Evolutionary conservation across 164 flowering plant species (phyloP), one percentile per base, ranked within the genome.

Genomic region (Sextonia rubra): DNA sequence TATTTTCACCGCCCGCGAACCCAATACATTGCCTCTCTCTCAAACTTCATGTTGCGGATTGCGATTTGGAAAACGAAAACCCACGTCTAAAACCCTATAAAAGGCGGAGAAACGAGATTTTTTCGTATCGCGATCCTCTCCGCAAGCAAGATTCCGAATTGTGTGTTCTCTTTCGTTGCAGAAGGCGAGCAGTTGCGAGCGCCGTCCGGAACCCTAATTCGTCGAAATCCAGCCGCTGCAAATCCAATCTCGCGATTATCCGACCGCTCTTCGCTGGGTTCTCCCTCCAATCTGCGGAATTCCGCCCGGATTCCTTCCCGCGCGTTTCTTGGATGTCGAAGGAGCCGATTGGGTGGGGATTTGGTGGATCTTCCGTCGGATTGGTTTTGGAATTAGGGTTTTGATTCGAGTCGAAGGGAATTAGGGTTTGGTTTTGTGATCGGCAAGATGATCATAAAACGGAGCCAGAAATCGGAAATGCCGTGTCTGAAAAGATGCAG

Each of bases 401-500:
- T 62, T 62, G 30, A 62, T 62, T 62, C 26, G 27, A 23, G 4
- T 25, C 14, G 4, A 63, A 61, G 17, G 22, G 18, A 56, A 47
- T 67, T 73, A 8, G 47, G 75, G 58, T 52, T 74, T 60, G 26
- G 26, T 8, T 3, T 64, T 66, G 0, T 71, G 12, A 12, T 52
- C n/a, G 58, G n/a, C 18, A 58, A 52, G 81, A 86, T 89, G 89
- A 86, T 86, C 3, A 75, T 86, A 29, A 83, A 85, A 66, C 82
- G 84, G 69, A 64, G 79, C 17, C 56, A 68, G 79, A 85, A 78
- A 75, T 24, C 82, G 58, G 83, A 80, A 81, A 84, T 83, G 87
- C 86, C 81, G 80, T 77, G 66, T 68, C 66, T 87, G 71, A 82
- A 85, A 71, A 77, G 86, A 37, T 80, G 89, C 72, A 86, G 81